Evolutionary conservation across 2,329 filamentous ascomycete genomes (phyloP).

Genomic region (Metarhizium rileyi): DNA sequence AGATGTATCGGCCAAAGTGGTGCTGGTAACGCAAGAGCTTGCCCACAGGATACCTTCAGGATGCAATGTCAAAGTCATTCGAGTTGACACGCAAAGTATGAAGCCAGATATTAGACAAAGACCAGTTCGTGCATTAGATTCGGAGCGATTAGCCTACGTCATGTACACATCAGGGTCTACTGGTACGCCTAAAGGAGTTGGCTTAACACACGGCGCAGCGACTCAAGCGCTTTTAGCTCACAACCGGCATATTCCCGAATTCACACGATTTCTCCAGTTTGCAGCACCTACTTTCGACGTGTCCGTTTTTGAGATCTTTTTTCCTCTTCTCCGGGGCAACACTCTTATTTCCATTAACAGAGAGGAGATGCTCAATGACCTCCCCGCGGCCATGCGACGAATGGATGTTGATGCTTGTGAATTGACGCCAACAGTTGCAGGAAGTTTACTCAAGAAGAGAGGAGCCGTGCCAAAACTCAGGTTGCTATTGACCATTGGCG

Average conservation of each 20-base stretch:
- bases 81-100: slow-evolving; percentile 17
- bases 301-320: slow-evolving; percentile 91
- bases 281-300: slow-evolving; percentile 91
- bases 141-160: slow-evolving; percentile 62
- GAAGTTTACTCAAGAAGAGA: slow-evolving; percentile 62
- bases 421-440: slow-evolving; percentile 79
- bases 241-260: slow-evolving; percentile 63
- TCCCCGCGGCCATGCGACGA: slow-evolving; percentile 54
- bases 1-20: slow-evolving; percentile 62
- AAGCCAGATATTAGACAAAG: neutral
- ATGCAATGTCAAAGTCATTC: slow-evolving; percentile 23
- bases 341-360: slow-evolving; percentile 67
- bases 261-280: slow-evolving; percentile 79
- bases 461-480: slow-evolving; percentile 56
- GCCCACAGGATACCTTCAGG: slow-evolving; percentile 27
- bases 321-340: slow-evolving; percentile 62
- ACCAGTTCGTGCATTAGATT: slow-evolving; percentile 9
- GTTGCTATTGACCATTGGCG: slow-evolving; percentile 76
- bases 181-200: slow-evolving; percentile 79
- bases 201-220: slow-evolving; percentile 67
- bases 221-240: slow-evolving; percentile 79
- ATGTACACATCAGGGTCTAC: slow-evolving; percentile 93
- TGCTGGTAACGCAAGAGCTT: slow-evolving; percentile 52
- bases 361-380: slow-evolving; percentile 61
- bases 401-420: slow-evolving; percentile 75